Evolutionary conservation across 139 green algal genomes (phyloP).

Genomic region (Raphidocelis subcapitata): DNA sequence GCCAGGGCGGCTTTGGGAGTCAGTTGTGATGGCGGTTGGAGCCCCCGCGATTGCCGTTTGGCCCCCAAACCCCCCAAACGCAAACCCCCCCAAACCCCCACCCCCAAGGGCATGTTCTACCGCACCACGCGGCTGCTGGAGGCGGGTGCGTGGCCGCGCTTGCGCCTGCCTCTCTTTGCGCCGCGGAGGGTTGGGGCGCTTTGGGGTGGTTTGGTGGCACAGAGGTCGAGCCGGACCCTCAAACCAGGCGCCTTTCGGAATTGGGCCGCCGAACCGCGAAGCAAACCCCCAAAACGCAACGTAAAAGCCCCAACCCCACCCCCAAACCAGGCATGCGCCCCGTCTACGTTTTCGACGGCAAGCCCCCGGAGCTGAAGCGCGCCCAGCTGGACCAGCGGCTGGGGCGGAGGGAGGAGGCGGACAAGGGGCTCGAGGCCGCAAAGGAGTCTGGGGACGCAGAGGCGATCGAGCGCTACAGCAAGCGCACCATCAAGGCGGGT

Average conservation of each 20-base stretch:
- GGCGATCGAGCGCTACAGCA: slow-evolving; percentile 95
- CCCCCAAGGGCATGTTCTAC: slow-evolving; percentile 99
- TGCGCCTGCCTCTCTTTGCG: no score
- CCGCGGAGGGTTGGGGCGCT: no score
- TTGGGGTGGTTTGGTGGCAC: no score
- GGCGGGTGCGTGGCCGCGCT: slow-evolving; percentile 64
- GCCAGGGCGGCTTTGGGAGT: no score
- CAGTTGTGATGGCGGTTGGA: no score
- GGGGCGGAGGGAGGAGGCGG: slow-evolving; percentile 48
- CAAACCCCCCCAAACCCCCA: no score
- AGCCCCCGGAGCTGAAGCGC: slow-evolving; percentile 90
- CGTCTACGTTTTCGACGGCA: slow-evolving; percentile 98
- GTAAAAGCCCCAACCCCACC: neutral
- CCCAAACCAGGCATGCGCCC: slow-evolving; percentile 84
- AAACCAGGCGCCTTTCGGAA: no score
- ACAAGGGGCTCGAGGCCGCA: slow-evolving; percentile 56
- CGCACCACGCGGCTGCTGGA: slow-evolving; percentile 94
- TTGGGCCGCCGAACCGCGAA: neutral
- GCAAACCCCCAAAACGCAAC: neutral
- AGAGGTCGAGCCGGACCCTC: no score
- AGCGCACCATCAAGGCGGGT: slow-evolving; percentile 80
- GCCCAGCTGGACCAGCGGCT: slow-evolving; percentile 75
- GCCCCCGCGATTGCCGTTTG: no score
- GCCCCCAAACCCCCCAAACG: no score
- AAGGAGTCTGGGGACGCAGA: slow-evolving; percentile 83